phyloP scores from a whole-genome alignment of 805 yeast species.

The Schwanniomyces yamadae region DNA sequence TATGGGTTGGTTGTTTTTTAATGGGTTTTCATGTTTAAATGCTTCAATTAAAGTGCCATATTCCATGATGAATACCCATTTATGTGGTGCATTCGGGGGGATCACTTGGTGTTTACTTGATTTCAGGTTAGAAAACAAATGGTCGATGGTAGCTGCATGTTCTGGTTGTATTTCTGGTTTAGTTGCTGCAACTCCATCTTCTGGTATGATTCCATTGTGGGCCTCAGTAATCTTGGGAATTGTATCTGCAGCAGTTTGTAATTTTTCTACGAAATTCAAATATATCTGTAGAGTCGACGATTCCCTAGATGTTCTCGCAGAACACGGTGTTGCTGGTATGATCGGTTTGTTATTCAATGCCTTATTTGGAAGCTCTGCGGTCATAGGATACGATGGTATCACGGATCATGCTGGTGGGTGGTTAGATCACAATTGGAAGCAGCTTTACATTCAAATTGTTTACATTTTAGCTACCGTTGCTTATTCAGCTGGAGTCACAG shows the following conservation, averaged over 20 bases:
- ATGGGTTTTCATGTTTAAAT: conserved; percentile 82
- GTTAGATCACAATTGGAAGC: conserved; percentile 87
- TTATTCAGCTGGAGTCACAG: conserved; percentile 74
- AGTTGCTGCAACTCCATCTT: conserved; percentile 95
- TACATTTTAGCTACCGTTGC: conserved; percentile 74
- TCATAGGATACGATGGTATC: conserved; percentile 85
- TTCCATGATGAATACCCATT: conserved; percentile 87
- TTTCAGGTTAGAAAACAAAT: conserved; percentile 81
- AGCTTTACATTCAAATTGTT: conserved; percentile 86
- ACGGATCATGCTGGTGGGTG: conserved; percentile 90
- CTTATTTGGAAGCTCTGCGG: conserved; percentile 81
- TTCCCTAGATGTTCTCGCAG: conserved; percentile 93
- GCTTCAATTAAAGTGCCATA: conserved; percentile 84
- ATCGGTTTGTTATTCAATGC: conserved; percentile 89
- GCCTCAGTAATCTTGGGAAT: conserved; percentile 86
- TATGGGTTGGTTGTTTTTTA: conserved; percentile 96
- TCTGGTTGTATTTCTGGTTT: conserved; percentile 95
- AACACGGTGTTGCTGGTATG: conserved; percentile 96
- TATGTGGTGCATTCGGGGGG: conserved; percentile 89
- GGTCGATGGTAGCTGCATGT: conserved; percentile 94
- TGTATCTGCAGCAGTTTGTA: conserved; percentile 79
- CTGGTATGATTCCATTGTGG: conserved; percentile 89
- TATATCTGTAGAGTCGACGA: conserved; percentile 82
- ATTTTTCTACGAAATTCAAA: conserved; percentile 85
- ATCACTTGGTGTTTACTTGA: conserved; percentile 90